These are phyloP conservation scores for Ogataea paraovalis DNA, from an alignment of 805 yeast genomes.

Conservation along the genomic window DNA sequence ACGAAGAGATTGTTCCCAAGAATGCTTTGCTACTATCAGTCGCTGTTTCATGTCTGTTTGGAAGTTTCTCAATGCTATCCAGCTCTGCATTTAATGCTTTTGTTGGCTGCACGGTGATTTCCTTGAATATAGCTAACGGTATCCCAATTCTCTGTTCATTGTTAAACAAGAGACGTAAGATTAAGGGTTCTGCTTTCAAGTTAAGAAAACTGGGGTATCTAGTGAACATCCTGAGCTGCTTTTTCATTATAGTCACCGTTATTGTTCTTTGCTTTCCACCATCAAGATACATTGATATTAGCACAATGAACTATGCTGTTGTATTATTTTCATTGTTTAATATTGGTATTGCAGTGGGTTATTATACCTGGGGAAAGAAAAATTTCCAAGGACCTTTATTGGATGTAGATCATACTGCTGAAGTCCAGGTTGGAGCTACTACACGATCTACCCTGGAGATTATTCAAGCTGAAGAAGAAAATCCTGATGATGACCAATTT, in stretches of 20 bases:
- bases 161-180: slow-evolving; percentile 53
- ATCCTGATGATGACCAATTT: slow-evolving; percentile 10
- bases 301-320: slow-evolving; percentile 63
- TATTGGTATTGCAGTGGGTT: slow-evolving; percentile 45
- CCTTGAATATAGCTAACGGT: slow-evolving; percentile 71
- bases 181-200: slow-evolving; percentile 66
- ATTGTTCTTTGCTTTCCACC: slow-evolving; percentile 70
- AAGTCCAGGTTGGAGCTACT: not conserved
- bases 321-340: slow-evolving; percentile 51
- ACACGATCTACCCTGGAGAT: not conserved
- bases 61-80: slow-evolving; percentile 64
- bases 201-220: slow-evolving; percentile 61
- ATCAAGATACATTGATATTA: slow-evolving; percentile 46
- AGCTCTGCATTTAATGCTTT: slow-evolving; percentile 78
- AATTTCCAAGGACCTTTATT: slow-evolving; percentile 63
- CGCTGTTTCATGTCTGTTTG: slow-evolving; percentile 54
- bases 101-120: slow-evolving; percentile 76
- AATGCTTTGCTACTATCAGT: slow-evolving; percentile 66
- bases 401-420: slow-evolving; percentile 27
- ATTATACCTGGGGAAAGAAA: slow-evolving; percentile 56
- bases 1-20: slow-evolving; percentile 60
- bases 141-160: slow-evolving; percentile 67
- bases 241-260: slow-evolving; percentile 57
- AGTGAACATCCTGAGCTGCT: slow-evolving; percentile 52
- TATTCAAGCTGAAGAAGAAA: not conserved